phyloP scores from a whole-genome alignment of 129 eudicot species.

The Arctium minus region DNA sequence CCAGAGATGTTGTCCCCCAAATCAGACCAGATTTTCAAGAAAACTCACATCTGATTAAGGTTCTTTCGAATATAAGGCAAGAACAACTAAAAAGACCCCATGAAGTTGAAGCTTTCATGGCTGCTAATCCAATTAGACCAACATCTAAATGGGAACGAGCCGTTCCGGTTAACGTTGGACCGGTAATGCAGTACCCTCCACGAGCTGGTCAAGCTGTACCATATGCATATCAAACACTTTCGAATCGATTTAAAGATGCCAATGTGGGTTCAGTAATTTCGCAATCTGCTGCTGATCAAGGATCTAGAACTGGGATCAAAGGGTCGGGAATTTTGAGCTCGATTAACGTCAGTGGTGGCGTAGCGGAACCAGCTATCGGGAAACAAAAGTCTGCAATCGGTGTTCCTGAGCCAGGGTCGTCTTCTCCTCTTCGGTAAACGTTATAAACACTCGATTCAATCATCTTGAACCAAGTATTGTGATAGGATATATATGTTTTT shows the following conservation, averaged over 20 bases:
- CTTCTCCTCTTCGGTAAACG: constrained; percentile 47
- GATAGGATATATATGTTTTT: neutral
- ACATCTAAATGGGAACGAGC: constrained; percentile 72
- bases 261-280: constrained; percentile 53
- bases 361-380: constrained; percentile 44
- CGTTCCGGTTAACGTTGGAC: constrained; percentile 53
- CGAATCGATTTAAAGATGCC: constrained; percentile 61
- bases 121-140: constrained; percentile 49
- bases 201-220: constrained; percentile 59
- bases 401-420: constrained; percentile 52
- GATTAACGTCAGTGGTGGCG: constrained; percentile 25
- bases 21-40: constrained; percentile 57
- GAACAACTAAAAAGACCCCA: constrained; percentile 56
- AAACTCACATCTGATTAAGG: constrained; percentile 75
- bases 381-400: constrained; percentile 42
- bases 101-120: constrained; percentile 51
- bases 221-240: constrained; percentile 45
- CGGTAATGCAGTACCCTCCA: constrained; percentile 63
- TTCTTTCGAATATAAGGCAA: constrained; percentile 41
- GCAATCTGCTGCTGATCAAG: constrained; percentile 93
- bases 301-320: constrained; percentile 91
- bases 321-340: constrained; percentile 79
- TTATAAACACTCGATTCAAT: neutral
- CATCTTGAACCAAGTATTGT: neutral
- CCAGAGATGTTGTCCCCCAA: constrained; percentile 60